phyloP scores from a whole-genome alignment of 139 green algal species.

The Spirogloea muscicola region DNA sequence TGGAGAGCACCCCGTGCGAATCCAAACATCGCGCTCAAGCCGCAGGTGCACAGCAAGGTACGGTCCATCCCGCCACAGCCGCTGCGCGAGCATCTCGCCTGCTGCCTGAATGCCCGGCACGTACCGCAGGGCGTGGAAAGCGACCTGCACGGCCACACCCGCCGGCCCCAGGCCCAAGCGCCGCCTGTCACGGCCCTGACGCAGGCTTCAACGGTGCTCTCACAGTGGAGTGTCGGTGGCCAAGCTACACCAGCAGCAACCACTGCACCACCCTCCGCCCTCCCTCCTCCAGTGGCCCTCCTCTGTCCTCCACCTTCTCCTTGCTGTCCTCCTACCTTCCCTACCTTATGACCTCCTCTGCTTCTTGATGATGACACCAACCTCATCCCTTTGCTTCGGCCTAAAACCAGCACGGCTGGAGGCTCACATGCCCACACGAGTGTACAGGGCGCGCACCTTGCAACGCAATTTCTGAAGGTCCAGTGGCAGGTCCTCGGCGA shows the following conservation, averaged over 20 bases:
- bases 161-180: not conserved
- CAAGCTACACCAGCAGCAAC: too few species aligned
- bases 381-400: too few species aligned
- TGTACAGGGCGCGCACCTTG: not conserved
- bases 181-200: not conserved
- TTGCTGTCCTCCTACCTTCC: too few species aligned
- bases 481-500: slow-evolving; percentile 21
- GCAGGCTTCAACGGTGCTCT: too few species aligned
- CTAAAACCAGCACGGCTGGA: too few species aligned
- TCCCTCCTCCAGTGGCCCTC: too few species aligned
- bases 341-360: too few species aligned
- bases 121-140: slow-evolving; percentile 13
- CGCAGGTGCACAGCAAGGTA: slow-evolving; percentile 29
- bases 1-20: slow-evolving; percentile 27
- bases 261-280: too few species aligned
- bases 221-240: too few species aligned
- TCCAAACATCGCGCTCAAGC: slow-evolving; percentile 32
- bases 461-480: slow-evolving; percentile 36
- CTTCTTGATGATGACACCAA: too few species aligned
- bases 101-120: not conserved
- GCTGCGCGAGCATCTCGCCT: not conserved
- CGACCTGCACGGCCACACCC: not conserved
- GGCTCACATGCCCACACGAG: too few species aligned
- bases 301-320: too few species aligned
- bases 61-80: slow-evolving; percentile 3